These are phyloP conservation scores for Penstemon newberryi DNA, from an alignment of 257 asterid species.

Conservation along the genomic window DNA sequence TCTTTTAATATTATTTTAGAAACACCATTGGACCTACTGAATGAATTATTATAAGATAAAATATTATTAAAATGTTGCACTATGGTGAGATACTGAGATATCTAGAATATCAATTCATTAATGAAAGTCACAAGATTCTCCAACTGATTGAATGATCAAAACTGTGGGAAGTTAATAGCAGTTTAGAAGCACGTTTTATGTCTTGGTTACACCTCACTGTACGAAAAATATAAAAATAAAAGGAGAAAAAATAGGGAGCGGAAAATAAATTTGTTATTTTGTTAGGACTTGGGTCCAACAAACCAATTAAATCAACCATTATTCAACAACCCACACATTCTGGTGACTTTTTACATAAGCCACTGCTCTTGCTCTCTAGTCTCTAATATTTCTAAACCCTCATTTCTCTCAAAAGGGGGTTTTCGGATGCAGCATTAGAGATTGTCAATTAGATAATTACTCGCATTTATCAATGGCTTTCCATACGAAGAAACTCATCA, in stretches of 20 bases:
- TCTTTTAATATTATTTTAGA: no score
- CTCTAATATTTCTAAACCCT: slow-evolving; percentile 38
- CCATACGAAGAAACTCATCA: slow-evolving; percentile 81
- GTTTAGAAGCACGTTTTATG: no score
- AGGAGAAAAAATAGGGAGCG: background rate
- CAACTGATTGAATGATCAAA: no score
- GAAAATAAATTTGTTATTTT: background rate
- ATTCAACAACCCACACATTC: slow-evolving; percentile 38
- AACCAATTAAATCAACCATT: slow-evolving; percentile 35
- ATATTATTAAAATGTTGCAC: no score
- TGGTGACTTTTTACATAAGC: slow-evolving; percentile 50
- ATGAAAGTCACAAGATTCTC: no score
- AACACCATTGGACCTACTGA: no score
- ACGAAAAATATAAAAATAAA: background rate
- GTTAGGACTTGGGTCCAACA: slow-evolving; percentile 36
- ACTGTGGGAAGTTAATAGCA: no score
- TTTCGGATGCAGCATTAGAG: slow-evolving; percentile 39
- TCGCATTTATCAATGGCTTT: slow-evolving; percentile 56
- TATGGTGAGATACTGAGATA: no score
- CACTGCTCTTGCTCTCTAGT: slow-evolving; percentile 23
- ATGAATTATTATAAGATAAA: no score
- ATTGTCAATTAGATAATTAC: slow-evolving; percentile 23
- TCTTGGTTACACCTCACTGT: no score
- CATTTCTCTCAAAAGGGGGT: slow-evolving; percentile 27
- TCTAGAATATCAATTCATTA: no score